Percentiles rank a stretch among this genome's conserved stretches.
Conservation (phyloP, 2,329 filamentous ascomycete species). For the Aureobasidium pullulans region DNA sequence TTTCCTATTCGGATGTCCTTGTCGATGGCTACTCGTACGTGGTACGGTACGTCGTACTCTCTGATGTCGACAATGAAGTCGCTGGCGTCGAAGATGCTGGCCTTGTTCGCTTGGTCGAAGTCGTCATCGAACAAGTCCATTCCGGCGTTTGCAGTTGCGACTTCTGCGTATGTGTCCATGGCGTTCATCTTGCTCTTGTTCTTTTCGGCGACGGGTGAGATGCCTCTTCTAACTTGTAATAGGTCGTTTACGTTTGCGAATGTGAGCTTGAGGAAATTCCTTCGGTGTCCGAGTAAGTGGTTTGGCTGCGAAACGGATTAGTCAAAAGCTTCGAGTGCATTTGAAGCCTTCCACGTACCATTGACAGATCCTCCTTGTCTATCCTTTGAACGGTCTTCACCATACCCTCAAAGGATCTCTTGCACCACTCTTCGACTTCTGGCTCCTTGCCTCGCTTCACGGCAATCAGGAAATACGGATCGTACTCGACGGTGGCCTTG, state of each 20-base stretch:
- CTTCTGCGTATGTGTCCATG: constrained; percentile 97
- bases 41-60: constrained; percentile 98
- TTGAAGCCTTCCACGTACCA: constrained; percentile 14
- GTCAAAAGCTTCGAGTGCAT: background rate
- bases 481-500: constrained; percentile 93
- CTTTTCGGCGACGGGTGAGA: constrained; percentile 88
- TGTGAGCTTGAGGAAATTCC: constrained; percentile 77
- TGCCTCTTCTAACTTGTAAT: constrained; percentile 71
- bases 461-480: constrained; percentile 91
- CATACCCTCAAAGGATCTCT: constrained; percentile 70
- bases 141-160: constrained; percentile 74
- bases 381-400: constrained; percentile 70
- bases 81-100: constrained; percentile 72
- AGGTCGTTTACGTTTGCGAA: constrained; percentile 86
- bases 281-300: constrained; percentile 81
- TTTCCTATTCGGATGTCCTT: constrained; percentile 89
- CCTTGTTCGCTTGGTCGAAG: constrained; percentile 58
- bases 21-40: constrained; percentile 97
- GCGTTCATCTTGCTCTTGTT: constrained; percentile 95
- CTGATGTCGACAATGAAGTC: constrained; percentile 97
- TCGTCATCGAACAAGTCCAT: constrained; percentile 94
- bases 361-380: constrained; percentile 78
- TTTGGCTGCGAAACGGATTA: constrained; percentile 51
- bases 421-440: constrained; percentile 93
- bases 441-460: constrained; percentile 80